Base-by-base conservation (phyloP, 169 alveolate species). In the Babesia divergens region DNA sequence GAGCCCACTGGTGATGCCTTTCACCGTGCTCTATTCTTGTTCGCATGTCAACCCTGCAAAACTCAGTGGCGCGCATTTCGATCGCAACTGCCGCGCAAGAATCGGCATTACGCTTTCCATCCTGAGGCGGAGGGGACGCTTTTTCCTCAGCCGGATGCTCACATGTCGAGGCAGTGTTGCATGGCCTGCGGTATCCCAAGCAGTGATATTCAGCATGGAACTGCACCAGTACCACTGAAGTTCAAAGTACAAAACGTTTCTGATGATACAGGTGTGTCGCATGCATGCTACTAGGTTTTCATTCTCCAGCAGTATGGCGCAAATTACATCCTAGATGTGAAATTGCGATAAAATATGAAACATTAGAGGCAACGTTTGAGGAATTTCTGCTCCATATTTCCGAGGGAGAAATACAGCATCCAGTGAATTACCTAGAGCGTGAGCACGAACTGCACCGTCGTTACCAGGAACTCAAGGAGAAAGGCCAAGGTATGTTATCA, bases 31-130 rank as follows among this genome's bases (percentile, higher is more conserved):
- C 18, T 89, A 20, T 89, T 51, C 68, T 42, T 86, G 32, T 89
- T 89, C 20, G 76, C 77, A 13, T 89, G 94, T 49, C 69, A 74
- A 56, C 74, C 83, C n/a, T 89, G 94, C 65, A 90, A 89, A 5
- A 81, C 79, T 20, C 69, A 70, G 28, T 82, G 88, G 54, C 65
- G 68, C 34, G 86, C 89, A n/a, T 77, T 85, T n/a, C 53, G 94
- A 28, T 79, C 86, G 34, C 94, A 89, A 67, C 53, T 89, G 64
- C 90, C 91, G 6, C 37, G 94, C 50, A 62, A 53, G 53, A 89
- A 89, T 60, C 76, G 74, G 0, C 81, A 51, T 47, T 89, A 83
- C 60, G 79, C 53, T 28, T 77, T 44, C 58, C 75, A 87, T 55
- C 77, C 88, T n/a, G 32, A 31, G 9, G 52, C 50, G 40, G 59